phyloP scores from a whole-genome alignment of 805 yeast genomes.

The Yamadazyma sp. region DNA sequence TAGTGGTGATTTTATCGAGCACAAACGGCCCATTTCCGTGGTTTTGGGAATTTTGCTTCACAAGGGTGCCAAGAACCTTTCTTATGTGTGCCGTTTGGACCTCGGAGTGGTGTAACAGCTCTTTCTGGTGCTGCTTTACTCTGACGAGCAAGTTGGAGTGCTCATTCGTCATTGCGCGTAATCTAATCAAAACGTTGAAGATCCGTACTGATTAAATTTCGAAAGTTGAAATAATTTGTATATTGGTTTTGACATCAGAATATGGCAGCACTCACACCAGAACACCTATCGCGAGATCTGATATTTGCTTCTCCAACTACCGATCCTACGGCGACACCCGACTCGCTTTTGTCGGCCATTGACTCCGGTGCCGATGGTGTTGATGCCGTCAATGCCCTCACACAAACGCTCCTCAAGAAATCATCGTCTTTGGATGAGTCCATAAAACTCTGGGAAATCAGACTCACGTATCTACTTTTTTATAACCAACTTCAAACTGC shows the following conservation, averaged over 20 bases:
- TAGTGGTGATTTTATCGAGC: slow-evolving; percentile 39
- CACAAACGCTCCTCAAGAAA: slow-evolving; percentile 10
- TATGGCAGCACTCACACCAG: too few relatives aligned
- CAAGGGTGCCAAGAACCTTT: slow-evolving; percentile 22
- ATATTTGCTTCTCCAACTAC: too few relatives aligned
- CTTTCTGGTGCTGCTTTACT: slow-evolving; percentile 36
- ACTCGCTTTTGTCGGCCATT: too few relatives aligned
- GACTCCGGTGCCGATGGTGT: not conserved
- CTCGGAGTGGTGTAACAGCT: slow-evolving; percentile 26
- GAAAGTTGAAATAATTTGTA: too few relatives aligned
- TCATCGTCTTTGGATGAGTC: slow-evolving; percentile 13
- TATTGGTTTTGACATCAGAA: too few relatives aligned
- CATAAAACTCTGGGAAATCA: slow-evolving; percentile 34
- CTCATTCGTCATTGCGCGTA: slow-evolving; percentile 13
- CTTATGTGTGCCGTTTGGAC: slow-evolving; percentile 27
- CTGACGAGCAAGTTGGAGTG: slow-evolving; percentile 28
- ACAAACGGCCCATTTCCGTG: slow-evolving; percentile 17
- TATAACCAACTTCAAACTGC: slow-evolving; percentile 30
- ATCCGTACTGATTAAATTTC: too few relatives aligned
- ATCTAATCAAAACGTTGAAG: too few relatives aligned
- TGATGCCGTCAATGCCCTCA: not conserved
- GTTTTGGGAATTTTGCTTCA: slow-evolving; percentile 26
- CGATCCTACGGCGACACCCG: too few relatives aligned
- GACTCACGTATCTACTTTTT: slow-evolving; percentile 33
- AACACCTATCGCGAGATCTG: too few relatives aligned